Evolutionary conservation across 2,329 filamentous ascomycete species (phyloP), one percentile per base, ranked within the genome.

Genomic region (Ceratocystis huliohia): DNA sequence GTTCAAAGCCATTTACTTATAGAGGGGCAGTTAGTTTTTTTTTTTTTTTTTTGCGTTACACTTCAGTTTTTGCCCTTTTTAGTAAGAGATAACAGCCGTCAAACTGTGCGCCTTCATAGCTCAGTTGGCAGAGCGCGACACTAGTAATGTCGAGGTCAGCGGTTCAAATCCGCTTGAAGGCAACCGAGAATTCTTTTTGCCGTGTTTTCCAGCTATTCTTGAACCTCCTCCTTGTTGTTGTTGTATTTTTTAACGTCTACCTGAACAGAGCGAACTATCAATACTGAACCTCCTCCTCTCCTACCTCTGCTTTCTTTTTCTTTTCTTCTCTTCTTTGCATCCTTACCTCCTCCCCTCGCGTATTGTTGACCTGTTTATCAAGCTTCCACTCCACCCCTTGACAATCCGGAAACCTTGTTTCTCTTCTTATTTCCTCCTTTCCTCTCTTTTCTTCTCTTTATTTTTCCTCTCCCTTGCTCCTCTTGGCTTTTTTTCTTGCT

Each of bases 141-240:
- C 65, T 66, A 66, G 65, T 66, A 66, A 66, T 66, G 65, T 66
- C 65, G 65, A 66, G 65, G 65, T 66, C 59, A 66, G 65, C 65
- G 59, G 65, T 66, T 66, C 65, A 66, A 66, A 66, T 66, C 65
- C 65, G 65, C 59, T 66, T 66, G 65, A 66, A 66, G 65, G 65
- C 59, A 66, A 15, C 1, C 0, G 3, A 5, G 13, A 10, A 0
- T 8, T n/a, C 33, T 10, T 37, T 37, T 37, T 37, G 30, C 33
- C 7, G 8, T 13, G 2, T 37, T 37, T 37, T 10, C 33, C 3
- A 10, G 0, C 8, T 13, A 13, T 3, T 13, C 7, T 37, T 2
- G 2, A 37, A 13, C 7, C 10, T 37, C 3, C 8, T 13, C 3
- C n/a, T n/a, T n/a, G n/a, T n/a, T n/a, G n/a, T n/a, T n/a, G n/a